Base-by-base conservation (phyloP, 176 grass and related monocot species). In the Panicum miliaceum region DNA sequence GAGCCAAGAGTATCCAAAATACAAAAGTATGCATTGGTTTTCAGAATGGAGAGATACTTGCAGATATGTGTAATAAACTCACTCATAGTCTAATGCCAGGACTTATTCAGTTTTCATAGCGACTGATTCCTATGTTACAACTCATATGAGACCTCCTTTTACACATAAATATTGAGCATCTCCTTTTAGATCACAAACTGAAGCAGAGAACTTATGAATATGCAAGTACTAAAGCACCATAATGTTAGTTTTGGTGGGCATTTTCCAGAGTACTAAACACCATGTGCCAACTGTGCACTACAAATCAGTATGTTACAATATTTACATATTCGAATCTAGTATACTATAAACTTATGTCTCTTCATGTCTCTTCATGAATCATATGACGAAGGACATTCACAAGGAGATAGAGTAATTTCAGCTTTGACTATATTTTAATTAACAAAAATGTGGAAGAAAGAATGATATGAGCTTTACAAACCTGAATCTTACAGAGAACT, bases 401-500 rank as follows among this genome's bases (percentile, higher is more conserved):
- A 72, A 58, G 47, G 50, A 58, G 48, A 72, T 47, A 64, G 16
- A 71, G 45, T 68, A 76, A 10, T 8, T 69, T 80, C 37, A 72
- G 46, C 52, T 76, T 70, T 43, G 68, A 69, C 36, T 81, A 84
- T 15, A 85, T 38, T 88, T 58, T 72, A 66, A 85, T 23, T 60
- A 66, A 73, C 43, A 88, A 69, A 37, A 32, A 45, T 19, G 27
- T 47, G 34, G 43, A 56, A 88, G 63, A 40, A 56, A 52, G 52
- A 16, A 70, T 59, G n/a, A 71, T 61, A 77, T 43, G 34, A 77
- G 62, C 70, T 80, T 63, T 40, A 88, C 86, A 64, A 61, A 97
- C 94, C 94, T 94, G 78, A 89, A 94, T 81, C 71, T 90, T 56
- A 94, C 83, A 82, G 66, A 78, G 78, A 97, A 94, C 71, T 80